Conservation (phyloP, 306 rosid species). For the Castanea mollissima region DNA sequence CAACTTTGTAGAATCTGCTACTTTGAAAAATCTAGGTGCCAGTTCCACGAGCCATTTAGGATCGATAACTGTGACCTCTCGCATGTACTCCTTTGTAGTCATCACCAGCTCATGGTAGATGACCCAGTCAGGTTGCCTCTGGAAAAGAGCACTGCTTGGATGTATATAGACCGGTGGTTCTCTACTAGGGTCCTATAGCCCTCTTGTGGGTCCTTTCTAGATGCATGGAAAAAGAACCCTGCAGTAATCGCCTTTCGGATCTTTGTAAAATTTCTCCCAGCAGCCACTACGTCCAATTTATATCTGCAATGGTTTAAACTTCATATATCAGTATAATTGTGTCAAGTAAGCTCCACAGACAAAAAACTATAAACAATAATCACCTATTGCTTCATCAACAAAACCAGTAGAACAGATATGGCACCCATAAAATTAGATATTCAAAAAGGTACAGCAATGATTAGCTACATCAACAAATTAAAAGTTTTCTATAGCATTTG, state of each 20-base stretch:
- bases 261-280: conserved; percentile 74
- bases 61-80: conserved; percentile 73
- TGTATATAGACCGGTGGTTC: conserved; percentile 85
- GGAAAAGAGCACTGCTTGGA: conserved; percentile 78
- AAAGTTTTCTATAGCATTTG: neutral
- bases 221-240: conserved; percentile 79
- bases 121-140: conserved; percentile 70
- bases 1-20: conserved; percentile 27
- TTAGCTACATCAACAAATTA: neutral
- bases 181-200: conserved; percentile 88
- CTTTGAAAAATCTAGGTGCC: conserved; percentile 88
- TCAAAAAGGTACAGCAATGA: neutral
- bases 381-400: neutral
- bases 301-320: conserved; percentile 51
- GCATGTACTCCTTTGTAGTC: conserved; percentile 69
- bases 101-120: no score
- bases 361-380: neutral
- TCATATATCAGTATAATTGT: neutral
- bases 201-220: conserved; percentile 85
- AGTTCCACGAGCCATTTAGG: conserved; percentile 91
- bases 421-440: neutral
- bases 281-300: conserved; percentile 79
- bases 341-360: neutral
- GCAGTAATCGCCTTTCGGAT: conserved; percentile 85
- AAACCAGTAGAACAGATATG: neutral